Percentiles rank a stretch among this genome's conserved stretches.
Conservation (phyloP, 306 rosid genomes). For the Begonia fuchsioides region DNA sequence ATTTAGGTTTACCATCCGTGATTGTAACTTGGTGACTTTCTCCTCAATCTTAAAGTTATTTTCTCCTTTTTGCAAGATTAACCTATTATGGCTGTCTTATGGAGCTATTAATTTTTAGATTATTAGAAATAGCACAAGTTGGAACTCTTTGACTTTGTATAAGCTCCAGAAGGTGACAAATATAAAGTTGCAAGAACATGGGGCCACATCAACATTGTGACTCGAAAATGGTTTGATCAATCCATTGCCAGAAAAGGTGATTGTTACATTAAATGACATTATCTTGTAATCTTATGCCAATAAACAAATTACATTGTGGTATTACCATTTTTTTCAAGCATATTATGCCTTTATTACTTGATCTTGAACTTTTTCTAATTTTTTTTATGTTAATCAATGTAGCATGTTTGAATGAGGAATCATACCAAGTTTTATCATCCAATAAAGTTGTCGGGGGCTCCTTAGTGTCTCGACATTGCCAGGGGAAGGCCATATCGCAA, state of each 20-base stretch:
- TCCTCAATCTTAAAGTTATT: too few species aligned
- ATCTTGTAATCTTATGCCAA: conserved; percentile 1
- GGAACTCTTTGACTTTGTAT: conserved; percentile 58
- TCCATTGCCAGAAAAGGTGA: conserved; percentile 70
- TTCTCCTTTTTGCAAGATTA: too few species aligned
- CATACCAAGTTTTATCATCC: conserved; percentile 58
- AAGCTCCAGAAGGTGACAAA: conserved; percentile 94
- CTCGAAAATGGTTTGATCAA: conserved; percentile 84
- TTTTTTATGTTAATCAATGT: conserved; percentile 1
- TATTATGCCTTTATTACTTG: not conserved
- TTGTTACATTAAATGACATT: conserved; percentile 5
- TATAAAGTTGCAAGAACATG: conserved; percentile 74
- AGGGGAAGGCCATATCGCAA: conserved; percentile 37
- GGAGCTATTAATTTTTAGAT: too few species aligned
- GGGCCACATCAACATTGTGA: conserved; percentile 65
- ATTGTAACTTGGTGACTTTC: too few species aligned
- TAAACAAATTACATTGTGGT: too few species aligned
- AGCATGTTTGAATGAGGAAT: conserved; percentile 87
- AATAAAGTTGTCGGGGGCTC: conserved; percentile 33
- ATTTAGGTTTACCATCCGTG: too few species aligned
- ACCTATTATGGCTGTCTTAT: too few species aligned
- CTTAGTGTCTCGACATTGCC: conserved; percentile 36
- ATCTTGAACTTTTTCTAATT: not conserved
- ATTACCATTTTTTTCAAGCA: conserved; percentile 6
- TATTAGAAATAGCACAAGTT: conserved; percentile 3